Evolutionary conservation across 768 basidiomycete genomes (phyloP).

Genomic region (Termitomyces sp.): DNA sequence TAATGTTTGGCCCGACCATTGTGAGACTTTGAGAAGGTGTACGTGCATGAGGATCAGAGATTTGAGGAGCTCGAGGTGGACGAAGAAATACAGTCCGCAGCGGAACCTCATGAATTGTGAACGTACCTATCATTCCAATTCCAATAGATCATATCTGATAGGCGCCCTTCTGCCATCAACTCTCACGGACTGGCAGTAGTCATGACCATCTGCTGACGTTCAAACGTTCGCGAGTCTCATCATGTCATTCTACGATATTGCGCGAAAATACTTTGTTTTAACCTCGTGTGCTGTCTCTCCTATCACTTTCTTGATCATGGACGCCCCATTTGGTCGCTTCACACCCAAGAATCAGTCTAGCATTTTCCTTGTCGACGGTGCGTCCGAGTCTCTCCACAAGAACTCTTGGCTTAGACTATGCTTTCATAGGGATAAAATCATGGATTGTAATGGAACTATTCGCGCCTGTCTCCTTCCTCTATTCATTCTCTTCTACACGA

Average conservation of each 20-base stretch:
- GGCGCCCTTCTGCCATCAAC: too few species aligned
- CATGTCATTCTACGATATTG: conserved; percentile 9
- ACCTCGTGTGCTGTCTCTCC: background rate
- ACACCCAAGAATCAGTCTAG: conserved; percentile 37
- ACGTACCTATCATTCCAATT: too few species aligned
- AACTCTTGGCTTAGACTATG: background rate
- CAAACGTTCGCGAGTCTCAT: background rate
- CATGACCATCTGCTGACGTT: background rate
- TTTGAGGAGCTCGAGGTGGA: too few species aligned
- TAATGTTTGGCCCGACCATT: too few species aligned
- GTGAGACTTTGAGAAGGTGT: too few species aligned
- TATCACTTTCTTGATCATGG: conserved; percentile 38
- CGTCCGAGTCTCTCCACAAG: conserved; percentile 1
- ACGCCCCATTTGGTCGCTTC: conserved; percentile 69
- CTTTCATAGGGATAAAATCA: conserved; percentile 29
- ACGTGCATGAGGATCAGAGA: too few species aligned
- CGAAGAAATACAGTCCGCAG: too few species aligned
- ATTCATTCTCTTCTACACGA: conserved; percentile 45
- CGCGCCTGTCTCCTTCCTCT: conserved; percentile 53
- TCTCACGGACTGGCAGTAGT: background rate
- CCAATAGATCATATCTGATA: too few species aligned
- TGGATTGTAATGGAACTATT: conserved; percentile 81
- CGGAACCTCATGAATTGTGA: too few species aligned
- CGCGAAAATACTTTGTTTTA: conserved; percentile 12
- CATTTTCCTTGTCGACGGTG: conserved; percentile 56